A percentile compares a stretch with the other conserved stretches of the same genome.
These are phyloP conservation scores for Cladorrhinum samala DNA, from an alignment of 495 filamentous ascomycete species.

Conservation along the genomic window DNA sequence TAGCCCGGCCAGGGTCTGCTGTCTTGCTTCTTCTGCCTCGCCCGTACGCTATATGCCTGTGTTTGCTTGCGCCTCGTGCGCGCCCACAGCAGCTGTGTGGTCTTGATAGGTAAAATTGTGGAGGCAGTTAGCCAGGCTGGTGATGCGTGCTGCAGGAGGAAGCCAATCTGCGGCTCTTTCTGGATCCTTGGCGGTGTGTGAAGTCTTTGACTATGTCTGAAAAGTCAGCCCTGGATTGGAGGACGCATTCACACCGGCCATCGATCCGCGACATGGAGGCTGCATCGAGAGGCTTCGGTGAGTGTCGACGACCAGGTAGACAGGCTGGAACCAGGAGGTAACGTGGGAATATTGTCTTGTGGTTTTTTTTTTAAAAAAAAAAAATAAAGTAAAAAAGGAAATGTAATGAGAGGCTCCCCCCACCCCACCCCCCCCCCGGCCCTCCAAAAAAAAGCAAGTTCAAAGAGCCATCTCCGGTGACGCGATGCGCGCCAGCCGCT, in stretches of 20 bases:
- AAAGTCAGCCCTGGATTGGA: slow-evolving; percentile 1
- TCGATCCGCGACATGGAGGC: neutral
- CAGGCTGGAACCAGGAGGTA: too few relatives aligned
- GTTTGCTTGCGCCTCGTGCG: neutral
- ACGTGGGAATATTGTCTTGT: too few relatives aligned
- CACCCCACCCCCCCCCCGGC: too few relatives aligned
- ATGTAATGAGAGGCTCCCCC: too few relatives aligned
- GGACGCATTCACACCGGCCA: neutral
- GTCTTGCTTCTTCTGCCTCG: neutral
- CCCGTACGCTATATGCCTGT: neutral
- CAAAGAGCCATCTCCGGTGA: slow-evolving; percentile 3
- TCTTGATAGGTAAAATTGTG: neutral
- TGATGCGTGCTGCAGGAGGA: neutral
- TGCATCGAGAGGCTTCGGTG: slow-evolving; percentile 1
- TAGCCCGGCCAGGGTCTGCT: neutral
- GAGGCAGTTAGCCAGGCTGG: neutral
- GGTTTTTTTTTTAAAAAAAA: too few relatives aligned
- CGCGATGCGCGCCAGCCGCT: slow-evolving; percentile 7
- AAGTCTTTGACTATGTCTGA: slow-evolving; percentile 1
- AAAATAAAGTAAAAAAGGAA: neutral
- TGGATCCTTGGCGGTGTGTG: neutral
- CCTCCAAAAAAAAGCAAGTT: neutral
- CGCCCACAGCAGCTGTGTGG: neutral
- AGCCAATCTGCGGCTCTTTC: neutral
- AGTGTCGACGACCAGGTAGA: too few relatives aligned